These are phyloP conservation scores for Neoboletus brunneissimus DNA, from an alignment of 768 basidiomycete genomes.

Conservation along the genomic window DNA sequence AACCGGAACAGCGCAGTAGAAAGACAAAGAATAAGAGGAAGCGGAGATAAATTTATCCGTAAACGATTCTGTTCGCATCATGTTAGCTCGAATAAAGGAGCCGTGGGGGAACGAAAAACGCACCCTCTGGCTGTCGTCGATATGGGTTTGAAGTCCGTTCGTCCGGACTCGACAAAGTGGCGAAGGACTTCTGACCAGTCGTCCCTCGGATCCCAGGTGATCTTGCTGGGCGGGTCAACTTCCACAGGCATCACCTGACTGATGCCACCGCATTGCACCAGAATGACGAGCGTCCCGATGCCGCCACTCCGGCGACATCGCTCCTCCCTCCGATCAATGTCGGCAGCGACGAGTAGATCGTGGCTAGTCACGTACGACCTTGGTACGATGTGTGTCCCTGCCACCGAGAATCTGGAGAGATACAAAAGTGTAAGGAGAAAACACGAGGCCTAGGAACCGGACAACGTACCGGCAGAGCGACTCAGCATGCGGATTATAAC, in stretches of 20 bases:
- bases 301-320: constrained; percentile 74
- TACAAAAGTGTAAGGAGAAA: constrained; percentile 17
- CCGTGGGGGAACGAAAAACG: constrained; percentile 30
- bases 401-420: constrained; percentile 60
- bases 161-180: constrained; percentile 69
- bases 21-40: constrained; percentile 3
- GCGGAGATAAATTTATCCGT: constrained; percentile 33
- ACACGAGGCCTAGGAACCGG: constrained; percentile 20
- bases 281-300: constrained; percentile 69
- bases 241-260: constrained; percentile 87
- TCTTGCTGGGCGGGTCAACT: constrained; percentile 73
- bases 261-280: constrained; percentile 73
- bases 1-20: constrained; percentile 1
- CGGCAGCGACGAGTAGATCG: constrained; percentile 71
- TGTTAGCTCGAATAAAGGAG: constrained; percentile 4
- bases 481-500: constrained; percentile 53
- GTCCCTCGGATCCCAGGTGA: constrained; percentile 70
- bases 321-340: constrained; percentile 77
- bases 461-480: constrained; percentile 59
- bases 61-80: constrained; percentile 36
- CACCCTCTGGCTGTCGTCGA: constrained; percentile 74
- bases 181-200: constrained; percentile 71
- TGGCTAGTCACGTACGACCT: constrained; percentile 60
- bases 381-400: constrained; percentile 68
- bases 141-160: constrained; percentile 80